Evolutionary conservation across 768 basidiomycete species (phyloP), one percentile per base, ranked within the genome.

Genomic region (Trametes villosa): DNA sequence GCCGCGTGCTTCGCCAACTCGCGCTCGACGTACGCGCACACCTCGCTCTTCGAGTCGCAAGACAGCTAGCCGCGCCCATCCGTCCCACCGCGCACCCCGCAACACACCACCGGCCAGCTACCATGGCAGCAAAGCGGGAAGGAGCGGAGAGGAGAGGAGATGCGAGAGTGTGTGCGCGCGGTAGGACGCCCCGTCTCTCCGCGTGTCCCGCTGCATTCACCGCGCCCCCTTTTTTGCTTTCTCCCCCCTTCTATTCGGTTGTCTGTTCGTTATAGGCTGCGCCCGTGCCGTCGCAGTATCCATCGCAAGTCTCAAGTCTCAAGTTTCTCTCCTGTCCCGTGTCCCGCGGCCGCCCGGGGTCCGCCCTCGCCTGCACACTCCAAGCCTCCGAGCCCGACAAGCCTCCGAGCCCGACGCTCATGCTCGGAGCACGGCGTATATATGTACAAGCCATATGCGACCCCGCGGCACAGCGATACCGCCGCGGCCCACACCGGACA

Each of bases 21-120:
- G 18, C 55, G 55, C 17, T 49, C 48, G 29, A 62, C 61, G 13
- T 62, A 62, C 36, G 61, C 61, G 33, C 49, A 62, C 15, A 52
- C 61, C 22, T 53, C 55, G 26, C 46, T 62, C 30, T 62, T 41
- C 44, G 45, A 56, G 33, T 61, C 60, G 15, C 60, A 44, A 26
- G 60, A 42, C 27, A 46, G 50, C 30, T 52, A 36, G 27, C 42
- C n/a, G 33, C 34, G 20, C 49, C 33, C n/a, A 7, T 12, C 49
- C 17, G 30, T 9, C 7, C n/a, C n/a, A n/a, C n/a, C n/a, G n/a
- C n/a, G n/a, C n/a, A n/a, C n/a, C n/a, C n/a, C n/a, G n/a, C n/a
- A n/a, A n/a, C n/a, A n/a, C n/a, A n/a, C n/a, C n/a, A n/a, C n/a
- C n/a, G n/a, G n/a, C n/a, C n/a, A n/a, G n/a, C n/a, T n/a, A n/a